Evolutionary conservation across 2,329 filamentous ascomycete genomes (phyloP), one percentile per base, ranked within the genome.

Genomic region (Neurospora sp.): DNA sequence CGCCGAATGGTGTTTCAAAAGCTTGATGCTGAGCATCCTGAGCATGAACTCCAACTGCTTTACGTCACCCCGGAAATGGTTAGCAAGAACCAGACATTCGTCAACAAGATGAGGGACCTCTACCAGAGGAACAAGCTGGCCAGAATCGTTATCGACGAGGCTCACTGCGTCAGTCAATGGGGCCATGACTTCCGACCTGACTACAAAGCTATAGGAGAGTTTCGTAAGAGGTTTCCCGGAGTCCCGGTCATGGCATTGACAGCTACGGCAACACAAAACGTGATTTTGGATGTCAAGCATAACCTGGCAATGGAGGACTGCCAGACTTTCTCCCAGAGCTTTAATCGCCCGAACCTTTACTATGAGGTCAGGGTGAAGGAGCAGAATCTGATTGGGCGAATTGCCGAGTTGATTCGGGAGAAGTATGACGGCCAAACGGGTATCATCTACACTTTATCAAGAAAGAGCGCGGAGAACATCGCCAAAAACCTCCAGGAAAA

Each of bases 151-250:
- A 97, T 99, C 73, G 96, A 99, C 75, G 96, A 99, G 81, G 96
- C 96, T n/a, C 96, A 99, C 79, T 99, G 96, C 79, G 95, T 99
- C 36, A 98, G 96, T 79, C 94, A 99, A 83, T 99, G 96, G 96
- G 96, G 96, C 0, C 96, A 99, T 75, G 96, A 99, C 79, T 99
- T 99, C 78, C 89, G 96, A 66, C 95, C 94, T 0, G 95, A 98
- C 78, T 99, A 99, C 82, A 97, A 97, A 79, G 87, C 87, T 38
- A 84, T 99, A 4, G 93, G 94, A 38, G 85, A 89, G 71, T 83
- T 97, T 62, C 87, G 95, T 67, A 79, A 82, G 52, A 87, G 86
- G 68, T 95, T 95, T 75, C 89, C 90, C 0, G 87, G 87, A 1
- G 92, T 98, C 3, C 96, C 96, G 0, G 86, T 98, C 52, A 97